Base-by-base conservation (phyloP, 1,284 basidiomycete genomes). In the Boletellus dicymbophilus region DNA sequence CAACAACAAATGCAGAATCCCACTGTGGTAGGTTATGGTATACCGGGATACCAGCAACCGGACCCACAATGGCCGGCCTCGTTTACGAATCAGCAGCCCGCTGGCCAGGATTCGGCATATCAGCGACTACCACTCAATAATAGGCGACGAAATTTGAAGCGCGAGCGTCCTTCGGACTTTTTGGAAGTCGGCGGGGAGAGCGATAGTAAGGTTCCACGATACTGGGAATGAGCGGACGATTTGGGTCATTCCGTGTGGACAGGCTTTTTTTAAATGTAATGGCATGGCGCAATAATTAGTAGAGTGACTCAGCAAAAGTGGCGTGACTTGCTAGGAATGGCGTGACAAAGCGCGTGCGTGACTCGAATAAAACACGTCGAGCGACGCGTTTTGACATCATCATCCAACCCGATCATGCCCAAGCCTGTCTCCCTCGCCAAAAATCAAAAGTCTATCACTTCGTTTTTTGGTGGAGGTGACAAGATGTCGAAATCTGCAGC, bases 121-220 rank as follows among this genome's bases (percentile, higher is more conserved):
- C 89, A 93, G 65, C 77, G 90, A 40, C 64, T 90, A 44, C 88
- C 90, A 26, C 68, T 91, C 49, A 92, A 91, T 62, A 90, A 88
- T 58, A 74, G 89, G 52, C 76, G 90, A 49, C 73, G 87, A 61
- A 82, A 81, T 54, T 61, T 88, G 57, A 92, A 93, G 70, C 77
- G 90, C 7, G 89, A 92, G 33, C 74, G 89, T 37, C 89, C 90
- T 3, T 85, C 85, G 11, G 90, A 93, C 67, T 92, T 92, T 62
- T 68, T 90, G 60, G 89, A 92, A 61, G 78, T 90, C 11, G 81
- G 82, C 0, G 73, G 70, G 39, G 81, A 86, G 52, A 72, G 70
- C 40, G 82, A 85, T 31, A 72, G 64, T 55, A 90, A 91, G 70
- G 70, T 82, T 40, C 73, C 83, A 34, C 73, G 86, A 59, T 91